Base-by-base conservation (phyloP, 352 stramenopile species). In the Bremia lactucae region DNA sequence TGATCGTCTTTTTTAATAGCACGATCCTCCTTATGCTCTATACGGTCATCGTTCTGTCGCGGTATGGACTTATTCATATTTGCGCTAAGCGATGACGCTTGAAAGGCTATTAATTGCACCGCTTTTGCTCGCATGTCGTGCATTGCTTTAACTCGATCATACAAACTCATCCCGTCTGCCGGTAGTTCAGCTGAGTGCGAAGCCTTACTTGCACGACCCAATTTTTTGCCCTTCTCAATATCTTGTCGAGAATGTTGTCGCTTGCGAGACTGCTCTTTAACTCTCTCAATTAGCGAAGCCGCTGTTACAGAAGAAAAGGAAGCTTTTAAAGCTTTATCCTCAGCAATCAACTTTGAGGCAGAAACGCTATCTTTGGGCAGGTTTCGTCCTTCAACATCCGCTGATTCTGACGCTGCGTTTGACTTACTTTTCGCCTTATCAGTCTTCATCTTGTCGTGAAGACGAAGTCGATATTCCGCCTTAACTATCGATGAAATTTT, bases 121-220 rank as follows among this genome's bases (percentile, higher is more conserved):
- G 36, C 42, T 42, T 40, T 53, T 33, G 31, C 46, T 52, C 42
- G 51, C 39, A 57, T 35, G 26, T 73, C 66, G 31, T 73, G 65
- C 65, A 74, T 66, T 21, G 51, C 48, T 23, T 65, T 56, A 3
- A 82, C 55, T 29, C 52, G 49, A 26, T 78, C 69, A 47, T 76
- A 70, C 5, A 78, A 33, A 52, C 45, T 72, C 50, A 65, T 60
- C 10, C 58, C 50, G 19, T 68, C 51, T 13, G 21, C 45, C 26
- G 45, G 9, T 48, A 37, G 9, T 39, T 33, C 6, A 4, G 11
- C 13, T 36, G 31, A 15, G 42, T 19, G 37, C 34, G 29, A 45
- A 34, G 23, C 18, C 8, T 46, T 22, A 9, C 23, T 11, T 5
- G 24, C 26, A 2, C 48, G 40, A 40, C 33, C 35, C 20, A 43